Evolutionary conservation across 2,329 filamentous ascomycete genomes (phyloP).

Genomic region (Septoria linicola): DNA sequence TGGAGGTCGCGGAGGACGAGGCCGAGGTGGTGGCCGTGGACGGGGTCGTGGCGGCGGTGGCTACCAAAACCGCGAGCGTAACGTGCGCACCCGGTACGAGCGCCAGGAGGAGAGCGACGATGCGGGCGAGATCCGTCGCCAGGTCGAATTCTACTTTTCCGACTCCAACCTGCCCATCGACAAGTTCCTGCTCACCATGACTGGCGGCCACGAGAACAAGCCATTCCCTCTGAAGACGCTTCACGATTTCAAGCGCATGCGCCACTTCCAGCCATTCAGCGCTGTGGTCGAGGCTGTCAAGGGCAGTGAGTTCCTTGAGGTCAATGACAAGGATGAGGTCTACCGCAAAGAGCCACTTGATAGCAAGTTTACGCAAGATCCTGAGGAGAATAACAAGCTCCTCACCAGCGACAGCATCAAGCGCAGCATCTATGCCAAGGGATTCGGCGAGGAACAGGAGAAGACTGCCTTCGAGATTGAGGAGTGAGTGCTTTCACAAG

Average conservation of each 20-base stretch:
- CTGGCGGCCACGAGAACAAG: conserved; percentile 77
- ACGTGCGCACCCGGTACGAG: conserved; percentile 34
- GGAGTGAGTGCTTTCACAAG: conserved; percentile 42
- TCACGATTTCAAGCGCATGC: conserved; percentile 92
- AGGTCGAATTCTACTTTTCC: conserved; percentile 97
- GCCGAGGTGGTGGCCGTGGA: conserved; percentile 12
- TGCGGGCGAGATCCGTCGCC: conserved; percentile 76
- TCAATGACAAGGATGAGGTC: conserved; percentile 70
- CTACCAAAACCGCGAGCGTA: conserved; percentile 20
- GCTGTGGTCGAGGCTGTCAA: conserved; percentile 80
- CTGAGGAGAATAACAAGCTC: conserved; percentile 56
- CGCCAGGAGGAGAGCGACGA: conserved; percentile 70
- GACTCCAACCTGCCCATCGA: conserved; percentile 87
- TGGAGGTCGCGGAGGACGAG: conserved; percentile 20
- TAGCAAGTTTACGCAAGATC: conserved; percentile 50
- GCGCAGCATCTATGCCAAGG: conserved; percentile 86
- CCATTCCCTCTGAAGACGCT: conserved; percentile 76
- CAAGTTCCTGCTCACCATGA: conserved; percentile 77
- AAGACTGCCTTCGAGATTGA: conserved; percentile 92
- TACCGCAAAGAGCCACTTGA: conserved; percentile 71
- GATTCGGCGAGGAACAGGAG: conserved; percentile 81
- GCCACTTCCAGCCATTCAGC: conserved; percentile 82
- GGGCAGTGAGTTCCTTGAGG: conserved; percentile 69
- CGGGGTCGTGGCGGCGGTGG: conserved; percentile 19
- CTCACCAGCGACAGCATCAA: conserved; percentile 66